Conservation (phyloP, 2,329 filamentous ascomycete genomes). For the Aspergillus texensis region DNA sequence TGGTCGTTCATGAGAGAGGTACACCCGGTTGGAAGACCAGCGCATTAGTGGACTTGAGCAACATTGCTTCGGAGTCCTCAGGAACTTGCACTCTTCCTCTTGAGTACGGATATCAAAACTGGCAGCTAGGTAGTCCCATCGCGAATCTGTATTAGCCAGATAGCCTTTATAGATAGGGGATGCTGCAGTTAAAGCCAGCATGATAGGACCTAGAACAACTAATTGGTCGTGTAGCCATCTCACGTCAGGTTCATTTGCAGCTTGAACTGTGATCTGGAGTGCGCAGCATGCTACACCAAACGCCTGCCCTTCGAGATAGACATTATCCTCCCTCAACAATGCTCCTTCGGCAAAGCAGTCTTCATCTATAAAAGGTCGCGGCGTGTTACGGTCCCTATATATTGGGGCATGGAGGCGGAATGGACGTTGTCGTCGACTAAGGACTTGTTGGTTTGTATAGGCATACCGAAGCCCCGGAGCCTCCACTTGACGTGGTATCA, state of each 20-base stretch:
- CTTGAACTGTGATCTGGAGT: slow-evolving; percentile 24
- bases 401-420: background rate
- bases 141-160: slow-evolving; percentile 21
- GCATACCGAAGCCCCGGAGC: background rate
- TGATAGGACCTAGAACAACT: slow-evolving; percentile 17
- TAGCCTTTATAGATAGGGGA: slow-evolving; percentile 23
- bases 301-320: slow-evolving; percentile 18
- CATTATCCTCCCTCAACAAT: background rate
- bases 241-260: slow-evolving; percentile 17
- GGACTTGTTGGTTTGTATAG: background rate
- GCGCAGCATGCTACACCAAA: slow-evolving; percentile 19
- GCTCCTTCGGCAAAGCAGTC: too few species aligned
- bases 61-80: background rate
- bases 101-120: slow-evolving; percentile 18
- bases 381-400: background rate
- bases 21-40: slow-evolving; percentile 54
- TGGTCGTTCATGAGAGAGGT: slow-evolving; percentile 73
- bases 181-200: slow-evolving; percentile 25
- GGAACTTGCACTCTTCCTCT: background rate
- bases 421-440: slow-evolving; percentile 8
- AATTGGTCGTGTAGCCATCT: slow-evolving; percentile 25
- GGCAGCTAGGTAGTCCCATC: slow-evolving; percentile 19
- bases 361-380: background rate
- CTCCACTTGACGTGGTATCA: background rate
- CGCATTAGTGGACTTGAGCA: background rate